phyloP scores from a whole-genome alignment of 2,329 filamentous ascomycete genomes.

The Penicillium brevicompactum region DNA sequence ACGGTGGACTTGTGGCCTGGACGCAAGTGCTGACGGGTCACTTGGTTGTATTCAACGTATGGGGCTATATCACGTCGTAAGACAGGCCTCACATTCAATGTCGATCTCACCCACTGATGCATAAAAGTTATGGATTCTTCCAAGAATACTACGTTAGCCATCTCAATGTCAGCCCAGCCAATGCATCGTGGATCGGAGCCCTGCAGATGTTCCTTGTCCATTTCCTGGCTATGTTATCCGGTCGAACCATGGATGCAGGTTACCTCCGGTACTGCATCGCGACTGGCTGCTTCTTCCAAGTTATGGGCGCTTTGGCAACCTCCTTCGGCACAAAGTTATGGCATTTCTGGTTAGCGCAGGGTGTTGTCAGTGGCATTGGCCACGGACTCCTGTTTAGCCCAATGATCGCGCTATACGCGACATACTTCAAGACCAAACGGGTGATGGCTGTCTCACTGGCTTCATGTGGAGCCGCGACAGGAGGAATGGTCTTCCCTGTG shows the following conservation, averaged over 20 bases:
- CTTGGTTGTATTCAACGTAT: slow-evolving; percentile 29
- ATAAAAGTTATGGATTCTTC: slow-evolving; percentile 39
- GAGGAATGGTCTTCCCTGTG: slow-evolving; percentile 48
- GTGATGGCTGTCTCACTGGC: slow-evolving; percentile 41
- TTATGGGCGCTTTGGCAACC: slow-evolving; percentile 51
- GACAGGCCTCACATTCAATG: neutral
- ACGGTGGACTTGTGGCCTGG: slow-evolving; percentile 36
- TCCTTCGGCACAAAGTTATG: slow-evolving; percentile 49
- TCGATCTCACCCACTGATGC: neutral
- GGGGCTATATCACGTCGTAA: slow-evolving; percentile 14
- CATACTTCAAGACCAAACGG: slow-evolving; percentile 44
- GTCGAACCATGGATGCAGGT: slow-evolving; percentile 45
- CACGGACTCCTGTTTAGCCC: slow-evolving; percentile 47
- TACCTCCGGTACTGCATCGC: slow-evolving; percentile 33
- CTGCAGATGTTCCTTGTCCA: slow-evolving; percentile 49
- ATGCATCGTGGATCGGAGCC: slow-evolving; percentile 52
- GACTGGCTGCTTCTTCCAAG: slow-evolving; percentile 11
- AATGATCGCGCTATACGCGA: slow-evolving; percentile 38
- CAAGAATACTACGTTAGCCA: slow-evolving; percentile 46
- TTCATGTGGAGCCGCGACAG: slow-evolving; percentile 40
- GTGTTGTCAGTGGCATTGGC: slow-evolving; percentile 45
- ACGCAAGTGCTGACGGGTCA: slow-evolving; percentile 33
- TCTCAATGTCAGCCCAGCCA: slow-evolving; percentile 35
- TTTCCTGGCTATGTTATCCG: slow-evolving; percentile 44
- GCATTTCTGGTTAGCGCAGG: slow-evolving; percentile 53